Conservation (phyloP, 352 stramenopile genomes). For the Phytopythium delawarense region DNA sequence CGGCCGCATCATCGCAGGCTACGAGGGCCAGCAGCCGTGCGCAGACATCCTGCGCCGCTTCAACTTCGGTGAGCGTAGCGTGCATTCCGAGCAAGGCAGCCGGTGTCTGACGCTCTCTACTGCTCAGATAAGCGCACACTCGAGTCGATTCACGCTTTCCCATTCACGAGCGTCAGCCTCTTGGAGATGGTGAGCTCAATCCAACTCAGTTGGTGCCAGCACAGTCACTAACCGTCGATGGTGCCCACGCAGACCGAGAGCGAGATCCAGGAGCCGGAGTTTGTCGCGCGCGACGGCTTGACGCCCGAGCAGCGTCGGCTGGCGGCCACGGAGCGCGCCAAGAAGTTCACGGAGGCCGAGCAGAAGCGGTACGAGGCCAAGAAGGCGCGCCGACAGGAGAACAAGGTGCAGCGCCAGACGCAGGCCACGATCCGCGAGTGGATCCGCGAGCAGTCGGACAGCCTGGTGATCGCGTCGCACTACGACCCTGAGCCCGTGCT, state of each 20-base stretch:
- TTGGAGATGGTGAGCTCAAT: constrained; percentile 28
- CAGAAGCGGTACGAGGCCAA: constrained; percentile 76
- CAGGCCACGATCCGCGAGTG: constrained; percentile 63
- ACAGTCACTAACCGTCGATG: not conserved
- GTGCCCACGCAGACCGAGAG: constrained; percentile 31
- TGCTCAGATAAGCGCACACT: constrained; percentile 55
- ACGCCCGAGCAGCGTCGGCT: constrained; percentile 52
- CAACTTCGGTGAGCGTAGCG: constrained; percentile 59
- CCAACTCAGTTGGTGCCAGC: not conserved
- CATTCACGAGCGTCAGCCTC: constrained; percentile 56
- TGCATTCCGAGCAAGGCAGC: not conserved
- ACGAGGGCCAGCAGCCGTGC: constrained; percentile 67
- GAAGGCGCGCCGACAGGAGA: constrained; percentile 56
- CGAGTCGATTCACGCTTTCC: constrained; percentile 75
- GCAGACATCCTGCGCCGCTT: constrained; percentile 82
- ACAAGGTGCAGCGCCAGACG: constrained; percentile 79
- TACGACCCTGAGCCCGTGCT: constrained; percentile 89
- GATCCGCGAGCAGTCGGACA: constrained; percentile 69
- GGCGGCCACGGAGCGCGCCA: constrained; percentile 76
- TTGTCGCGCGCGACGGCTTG: constrained; percentile 47
- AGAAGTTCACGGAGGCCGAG: constrained; percentile 79
- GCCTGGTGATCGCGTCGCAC: constrained; percentile 88
- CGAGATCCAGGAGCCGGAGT: constrained; percentile 38
- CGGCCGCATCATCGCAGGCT: constrained; percentile 67
- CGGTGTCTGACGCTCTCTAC: not conserved